Evolutionary conservation across 805 yeast genomes (phyloP).

Genomic region (Candida quercuum): DNA sequence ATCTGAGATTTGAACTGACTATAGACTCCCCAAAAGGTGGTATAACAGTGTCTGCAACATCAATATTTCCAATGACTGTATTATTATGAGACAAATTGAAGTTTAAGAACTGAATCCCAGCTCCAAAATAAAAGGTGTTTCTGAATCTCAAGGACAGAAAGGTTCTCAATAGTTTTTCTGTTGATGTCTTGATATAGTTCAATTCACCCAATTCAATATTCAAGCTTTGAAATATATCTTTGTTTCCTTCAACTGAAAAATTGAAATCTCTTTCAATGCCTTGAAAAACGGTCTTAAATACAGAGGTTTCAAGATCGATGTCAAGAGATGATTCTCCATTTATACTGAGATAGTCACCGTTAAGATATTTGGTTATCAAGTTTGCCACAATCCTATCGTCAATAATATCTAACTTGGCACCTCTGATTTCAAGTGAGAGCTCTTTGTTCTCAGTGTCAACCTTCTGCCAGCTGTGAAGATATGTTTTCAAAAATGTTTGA

Average conservation of each 20-base stretch:
- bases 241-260: constrained; percentile 2
- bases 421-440: constrained; percentile 6
- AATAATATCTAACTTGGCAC: constrained; percentile 16
- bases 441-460: constrained; percentile 8
- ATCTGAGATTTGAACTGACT: constrained; percentile 12
- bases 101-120: constrained; percentile 22
- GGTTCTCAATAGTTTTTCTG: constrained; percentile 20
- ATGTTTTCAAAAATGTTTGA: constrained; percentile 9
- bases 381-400: constrained; percentile 10
- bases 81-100: constrained; percentile 29
- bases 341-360: constrained; percentile 7
- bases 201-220: constrained; percentile 11
- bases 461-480: constrained; percentile 19
- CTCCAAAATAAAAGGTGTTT: constrained; percentile 29
- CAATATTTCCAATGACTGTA: constrained; percentile 29
- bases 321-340: constrained; percentile 10
- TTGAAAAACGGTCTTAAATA: constrained; percentile 18
- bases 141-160: constrained; percentile 26
- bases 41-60: constrained; percentile 21
- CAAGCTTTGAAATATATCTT: constrained; percentile 2
- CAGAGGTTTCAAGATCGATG: constrained; percentile 18
- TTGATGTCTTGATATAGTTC: constrained; percentile 24
- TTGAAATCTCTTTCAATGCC: constrained; percentile 7
- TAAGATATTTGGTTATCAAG: constrained; percentile 5
- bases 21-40: constrained; percentile 14